Percentiles rank a stretch among this genome's conserved stretches.
Conservation (phyloP, 257 asterid genomes). For the Coffea eugenioides region DNA sequence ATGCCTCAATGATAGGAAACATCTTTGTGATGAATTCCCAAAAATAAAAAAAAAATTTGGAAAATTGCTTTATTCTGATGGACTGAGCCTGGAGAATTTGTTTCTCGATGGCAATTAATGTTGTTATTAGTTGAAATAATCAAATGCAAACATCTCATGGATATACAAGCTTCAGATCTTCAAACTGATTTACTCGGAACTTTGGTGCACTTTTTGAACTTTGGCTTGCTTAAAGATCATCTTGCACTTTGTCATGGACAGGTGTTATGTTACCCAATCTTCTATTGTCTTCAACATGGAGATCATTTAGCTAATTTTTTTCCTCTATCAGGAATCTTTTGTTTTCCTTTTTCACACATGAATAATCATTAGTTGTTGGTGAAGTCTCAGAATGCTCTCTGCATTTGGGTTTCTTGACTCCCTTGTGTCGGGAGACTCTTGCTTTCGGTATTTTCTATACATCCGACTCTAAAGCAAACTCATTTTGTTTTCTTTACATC, state of each 20-base stretch:
- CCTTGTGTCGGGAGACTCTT: no score
- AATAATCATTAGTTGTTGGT: no score
- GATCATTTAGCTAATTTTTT: no score
- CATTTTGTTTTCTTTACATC: not conserved
- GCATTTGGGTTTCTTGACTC: no score
- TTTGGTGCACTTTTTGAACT: not conserved
- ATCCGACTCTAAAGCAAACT: not conserved
- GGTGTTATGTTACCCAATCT: no score
- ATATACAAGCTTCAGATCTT: not conserved
- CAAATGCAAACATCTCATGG: not conserved
- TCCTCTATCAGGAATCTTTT: no score
- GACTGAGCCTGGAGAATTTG: not conserved
- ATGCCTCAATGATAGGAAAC: not conserved
- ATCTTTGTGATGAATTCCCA: no score
- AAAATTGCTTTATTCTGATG: not conserved
- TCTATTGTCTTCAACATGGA: no score
- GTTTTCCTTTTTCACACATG: no score
- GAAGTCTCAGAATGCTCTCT: no score
- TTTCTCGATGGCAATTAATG: not conserved
- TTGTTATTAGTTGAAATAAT: not conserved
- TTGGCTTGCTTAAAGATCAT: not conserved
- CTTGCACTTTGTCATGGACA: not conserved
- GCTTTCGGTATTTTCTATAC: no score
- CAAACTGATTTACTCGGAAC: not conserved
- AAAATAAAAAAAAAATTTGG: no score